phyloP scores from a whole-genome alignment of 2,329 filamentous ascomycete genomes.

The Beauveria caledonica region DNA sequence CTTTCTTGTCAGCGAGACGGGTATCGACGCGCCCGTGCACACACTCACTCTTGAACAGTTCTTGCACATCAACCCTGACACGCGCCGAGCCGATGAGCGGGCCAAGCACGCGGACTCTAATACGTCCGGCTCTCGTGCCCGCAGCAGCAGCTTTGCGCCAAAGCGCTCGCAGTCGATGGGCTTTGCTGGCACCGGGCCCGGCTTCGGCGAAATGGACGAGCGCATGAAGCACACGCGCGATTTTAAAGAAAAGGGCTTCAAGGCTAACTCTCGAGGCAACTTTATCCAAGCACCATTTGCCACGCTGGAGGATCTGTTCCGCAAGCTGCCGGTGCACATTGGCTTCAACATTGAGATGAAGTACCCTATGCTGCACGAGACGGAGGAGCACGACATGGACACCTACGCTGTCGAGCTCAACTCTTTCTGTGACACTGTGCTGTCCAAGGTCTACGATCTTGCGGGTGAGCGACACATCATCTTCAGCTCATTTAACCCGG shows the following conservation, averaged over 20 bases:
- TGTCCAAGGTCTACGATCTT: slow-evolving; percentile 82
- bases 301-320: slow-evolving; percentile 88
- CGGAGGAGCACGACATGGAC: slow-evolving; percentile 93
- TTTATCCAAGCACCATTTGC: slow-evolving; percentile 96
- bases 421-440: slow-evolving; percentile 88
- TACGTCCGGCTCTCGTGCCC: slow-evolving; percentile 15
- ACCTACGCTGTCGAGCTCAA: slow-evolving; percentile 93
- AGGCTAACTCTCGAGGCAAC: slow-evolving; percentile 86
- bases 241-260: slow-evolving; percentile 91
- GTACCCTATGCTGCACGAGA: slow-evolving; percentile 96
- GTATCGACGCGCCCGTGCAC: slow-evolving; percentile 93
- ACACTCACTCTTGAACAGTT: slow-evolving; percentile 94
- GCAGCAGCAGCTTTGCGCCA: slow-evolving; percentile 32
- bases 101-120: slow-evolving; percentile 14
- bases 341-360: slow-evolving; percentile 99
- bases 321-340: slow-evolving; percentile 68
- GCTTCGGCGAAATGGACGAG: slow-evolving; percentile 48
- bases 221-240: slow-evolving; percentile 96
- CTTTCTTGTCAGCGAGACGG: slow-evolving; percentile 94
- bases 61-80: slow-evolving; percentile 69
- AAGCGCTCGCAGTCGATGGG: slow-evolving; percentile 50
- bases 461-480: slow-evolving; percentile 81
- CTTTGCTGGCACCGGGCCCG: slow-evolving; percentile 32
- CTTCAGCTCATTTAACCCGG: slow-evolving; percentile 95
- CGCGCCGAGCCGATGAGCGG: slow-evolving; percentile 22